Conservation (phyloP, 2,329 filamentous ascomycete species). For the Fusarium udum region DNA sequence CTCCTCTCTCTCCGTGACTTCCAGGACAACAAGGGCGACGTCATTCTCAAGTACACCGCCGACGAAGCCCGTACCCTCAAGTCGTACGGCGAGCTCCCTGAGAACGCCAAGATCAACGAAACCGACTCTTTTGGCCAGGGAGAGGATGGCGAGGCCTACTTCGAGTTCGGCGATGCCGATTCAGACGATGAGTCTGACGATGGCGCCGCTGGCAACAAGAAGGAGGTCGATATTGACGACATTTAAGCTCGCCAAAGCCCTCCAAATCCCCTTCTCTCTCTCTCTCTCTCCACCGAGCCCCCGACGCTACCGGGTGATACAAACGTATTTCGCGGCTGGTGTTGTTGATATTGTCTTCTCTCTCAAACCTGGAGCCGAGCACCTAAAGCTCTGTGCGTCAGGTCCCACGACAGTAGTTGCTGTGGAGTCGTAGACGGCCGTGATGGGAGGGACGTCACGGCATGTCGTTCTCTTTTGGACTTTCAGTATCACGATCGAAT, state of each 20-base stretch:
- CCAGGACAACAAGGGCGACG: slow-evolving; percentile 95
- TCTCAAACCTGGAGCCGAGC: slow-evolving; percentile 57
- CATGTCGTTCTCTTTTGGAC: slow-evolving; percentile 45
- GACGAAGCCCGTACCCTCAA: slow-evolving; percentile 96
- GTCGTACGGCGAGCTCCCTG: slow-evolving; percentile 95
- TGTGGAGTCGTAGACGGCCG: slow-evolving; percentile 52
- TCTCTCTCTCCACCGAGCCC: slow-evolving; percentile 35
- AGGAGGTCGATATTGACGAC: slow-evolving; percentile 94
- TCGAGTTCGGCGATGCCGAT: slow-evolving; percentile 98
- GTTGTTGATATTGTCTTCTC: slow-evolving; percentile 70
- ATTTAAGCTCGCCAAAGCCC: slow-evolving; percentile 67
- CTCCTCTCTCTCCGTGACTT: slow-evolving; percentile 89
- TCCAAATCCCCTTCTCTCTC: slow-evolving; percentile 18
- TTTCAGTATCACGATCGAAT: slow-evolving; percentile 26
- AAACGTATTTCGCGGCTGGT: slow-evolving; percentile 11
- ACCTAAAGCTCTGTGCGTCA: slow-evolving; percentile 19
- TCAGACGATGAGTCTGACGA: slow-evolving; percentile 64
- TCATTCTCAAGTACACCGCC: slow-evolving; percentile 94
- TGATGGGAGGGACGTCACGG: slow-evolving; percentile 72
- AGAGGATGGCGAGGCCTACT: slow-evolving; percentile 94
- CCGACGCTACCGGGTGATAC: slow-evolving; percentile 30
- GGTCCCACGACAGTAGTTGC: slow-evolving; percentile 60
- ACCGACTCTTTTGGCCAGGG: slow-evolving; percentile 93
- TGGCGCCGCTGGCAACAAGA: slow-evolving; percentile 65
- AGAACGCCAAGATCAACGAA: slow-evolving; percentile 99